Evolutionary conservation across 192 early-diverging fungal species (phyloP), one percentile per base, ranked within the genome.

Genomic region (Coemansia asiatica): DNA sequence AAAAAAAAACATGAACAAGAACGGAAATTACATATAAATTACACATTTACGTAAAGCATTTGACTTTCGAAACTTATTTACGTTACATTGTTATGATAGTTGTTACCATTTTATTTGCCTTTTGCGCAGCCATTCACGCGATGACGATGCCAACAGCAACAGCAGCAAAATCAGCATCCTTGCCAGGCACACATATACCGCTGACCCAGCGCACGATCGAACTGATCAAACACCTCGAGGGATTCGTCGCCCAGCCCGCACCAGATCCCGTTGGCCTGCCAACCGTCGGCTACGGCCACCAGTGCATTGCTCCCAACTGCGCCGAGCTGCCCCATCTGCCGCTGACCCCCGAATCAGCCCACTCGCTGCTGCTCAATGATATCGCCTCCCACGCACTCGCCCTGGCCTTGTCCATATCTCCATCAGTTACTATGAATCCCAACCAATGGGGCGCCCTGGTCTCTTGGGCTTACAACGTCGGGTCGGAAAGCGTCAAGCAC

Each of bases 211-310:
- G 40, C 40, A 44, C 71, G 0, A 19, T 81, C n/a, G 62, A 59
- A 5, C 27, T 81, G 29, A 64, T 79, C 27, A 78, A 81, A 57
- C 40, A 28, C 25, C 61, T 60, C 59, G 79, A 81, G 58, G 75
- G 71, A 10, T 79, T 79, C 35, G 76, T 74, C 4, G 5, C 70
- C 26, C 15, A 22, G 12, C 69, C 79, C 6, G 7, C 51, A 0
- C 79, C 79, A 16, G 79, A 81, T 27, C 79, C 70, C 5, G 38
- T 81, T 16, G 79, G 79, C 5, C 31, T 68, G 56, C 76, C 75
- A 0, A 82, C 79, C 0, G 63, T 70, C 1, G 79, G 79, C 40
- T 79, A 82, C 61, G 76, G 79, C 27, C 79, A 78, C 44, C 75
- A 70, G 12, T 82, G 76, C 67, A 69, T 27, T 6, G 9, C n/a